Conservation (phyloP, 495 filamentous ascomycete species). For the Cladorrhinum samala region DNA sequence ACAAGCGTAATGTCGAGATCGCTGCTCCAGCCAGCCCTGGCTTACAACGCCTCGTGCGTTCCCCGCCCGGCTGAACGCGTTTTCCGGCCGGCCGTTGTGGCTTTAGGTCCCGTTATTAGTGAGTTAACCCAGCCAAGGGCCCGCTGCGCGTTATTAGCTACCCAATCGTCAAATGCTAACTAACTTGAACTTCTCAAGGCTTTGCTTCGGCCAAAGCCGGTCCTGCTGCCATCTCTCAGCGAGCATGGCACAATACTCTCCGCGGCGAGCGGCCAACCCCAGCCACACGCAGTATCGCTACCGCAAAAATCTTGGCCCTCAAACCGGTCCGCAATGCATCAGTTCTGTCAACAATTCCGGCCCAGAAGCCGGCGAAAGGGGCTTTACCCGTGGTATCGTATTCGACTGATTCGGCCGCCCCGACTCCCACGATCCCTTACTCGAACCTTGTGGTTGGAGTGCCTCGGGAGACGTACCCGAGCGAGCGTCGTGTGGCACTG, state of each 20-base stretch:
- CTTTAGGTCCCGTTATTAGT: constrained; percentile 16
- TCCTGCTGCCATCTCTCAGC: constrained; percentile 19
- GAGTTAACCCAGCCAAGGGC: constrained; percentile 7
- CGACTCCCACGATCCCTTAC: constrained; percentile 56
- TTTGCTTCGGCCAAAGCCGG: constrained; percentile 8
- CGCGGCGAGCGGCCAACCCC: constrained; percentile 10
- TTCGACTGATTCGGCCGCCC: constrained; percentile 31
- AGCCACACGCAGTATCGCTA: constrained; percentile 18
- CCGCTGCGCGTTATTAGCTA: not conserved
- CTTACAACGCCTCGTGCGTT: constrained; percentile 16
- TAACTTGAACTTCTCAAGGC: constrained; percentile 13
- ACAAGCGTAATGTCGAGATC: constrained; percentile 21
- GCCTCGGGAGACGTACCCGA: constrained; percentile 61
- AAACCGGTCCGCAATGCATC: constrained; percentile 32
- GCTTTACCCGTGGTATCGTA: constrained; percentile 18
- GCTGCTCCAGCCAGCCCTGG: constrained; percentile 22
- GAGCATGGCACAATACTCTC: constrained; percentile 29
- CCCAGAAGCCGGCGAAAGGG: constrained; percentile 3
- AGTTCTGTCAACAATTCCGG: constrained; percentile 21
- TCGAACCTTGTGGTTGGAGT: constrained; percentile 62
- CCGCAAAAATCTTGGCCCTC: constrained; percentile 14
- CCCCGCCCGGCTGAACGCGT: constrained; percentile 13
- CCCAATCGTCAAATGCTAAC: not conserved
- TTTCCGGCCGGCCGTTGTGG: not conserved
- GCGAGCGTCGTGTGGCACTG: constrained; percentile 72